Base-by-base conservation (phyloP, 202 grass and related monocot species). In the Panicum hallii region DNA sequence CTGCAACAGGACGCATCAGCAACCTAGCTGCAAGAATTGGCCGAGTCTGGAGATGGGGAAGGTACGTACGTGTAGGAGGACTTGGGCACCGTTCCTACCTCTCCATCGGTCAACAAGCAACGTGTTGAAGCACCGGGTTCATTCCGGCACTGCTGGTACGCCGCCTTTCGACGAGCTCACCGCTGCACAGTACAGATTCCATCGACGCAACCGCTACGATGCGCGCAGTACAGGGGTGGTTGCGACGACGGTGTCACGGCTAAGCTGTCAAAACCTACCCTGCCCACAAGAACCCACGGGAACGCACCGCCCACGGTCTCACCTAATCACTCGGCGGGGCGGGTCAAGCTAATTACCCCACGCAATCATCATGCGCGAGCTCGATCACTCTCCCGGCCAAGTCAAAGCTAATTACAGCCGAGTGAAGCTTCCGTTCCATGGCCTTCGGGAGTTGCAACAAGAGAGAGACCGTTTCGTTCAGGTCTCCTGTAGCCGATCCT, bases 241-340 rank as follows among this genome's bases (percentile, higher is more conserved):
- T 87, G 85, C 63, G n/a, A 48, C 71, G 55, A 61, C 47, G 71
- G 26, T 72, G 86, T 78, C 86, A 67, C 58, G 11, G 30, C 55
- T 72, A 26, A 88, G 79, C 74, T 88, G 85, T 89, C 63, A 26
- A 78, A 86, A 75, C 56, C 81, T 75, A 87, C 73, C 40, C 45
- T 55, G 70, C 53, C 81, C 38, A 48, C 34, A 1, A 1, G 34
- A 34, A 34, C 53, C 81, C 38, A 48, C 34, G 34, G 34, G 34
- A 34, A 34, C 34, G 34, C 34, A 34, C 34, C 34, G 3, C 34
- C 1, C 34, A 2, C 34, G 34, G 22, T 52, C 70, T 36, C 73
- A 83, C 53, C 44, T 16, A 77, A 63, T 54, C n/a, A 69, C 63
- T 67, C 68, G 26, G 26, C 26, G 26, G 2, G 20, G 15, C 26